Conservation (phyloP, 768 basidiomycete species). For the Piloderma croceum region DNA sequence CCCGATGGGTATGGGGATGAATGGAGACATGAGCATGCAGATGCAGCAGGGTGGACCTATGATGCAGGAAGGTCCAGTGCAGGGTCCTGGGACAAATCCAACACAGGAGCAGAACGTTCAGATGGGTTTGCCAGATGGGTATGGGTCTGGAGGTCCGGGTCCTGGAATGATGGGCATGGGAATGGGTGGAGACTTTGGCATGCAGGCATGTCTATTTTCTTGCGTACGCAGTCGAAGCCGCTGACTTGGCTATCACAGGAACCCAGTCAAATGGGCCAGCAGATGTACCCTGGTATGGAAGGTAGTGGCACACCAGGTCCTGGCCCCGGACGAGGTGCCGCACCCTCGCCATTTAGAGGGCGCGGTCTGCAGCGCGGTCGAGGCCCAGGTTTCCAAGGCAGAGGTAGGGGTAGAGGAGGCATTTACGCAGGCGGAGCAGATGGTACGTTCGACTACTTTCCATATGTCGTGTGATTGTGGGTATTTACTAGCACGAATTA, state of each 20-base stretch:
- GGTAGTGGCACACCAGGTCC: slow-evolving; percentile 44
- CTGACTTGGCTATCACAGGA: slow-evolving; percentile 37
- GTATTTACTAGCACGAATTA: background rate
- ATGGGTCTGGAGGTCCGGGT: slow-evolving; percentile 33
- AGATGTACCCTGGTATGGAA: slow-evolving; percentile 66
- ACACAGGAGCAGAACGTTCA: slow-evolving; percentile 35
- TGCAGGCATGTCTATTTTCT: slow-evolving; percentile 56
- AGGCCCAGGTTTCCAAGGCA: slow-evolving; percentile 34
- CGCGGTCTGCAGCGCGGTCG: slow-evolving; percentile 40
- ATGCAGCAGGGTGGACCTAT: slow-evolving; percentile 42
- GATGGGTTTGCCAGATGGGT: slow-evolving; percentile 38
- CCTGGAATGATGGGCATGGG: slow-evolving; percentile 67
- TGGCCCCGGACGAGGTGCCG: slow-evolving; percentile 30
- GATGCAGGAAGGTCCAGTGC: slow-evolving; percentile 47
- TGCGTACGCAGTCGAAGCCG: slow-evolving; percentile 20
- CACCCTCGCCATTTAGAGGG: slow-evolving; percentile 39
- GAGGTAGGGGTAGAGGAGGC: slow-evolving; percentile 34
- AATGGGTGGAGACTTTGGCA: slow-evolving; percentile 62
- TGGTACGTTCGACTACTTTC: slow-evolving; percentile 24
- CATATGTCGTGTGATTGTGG: slow-evolving; percentile 1
- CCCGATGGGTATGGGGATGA: slow-evolving; percentile 61
- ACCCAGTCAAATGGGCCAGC: slow-evolving; percentile 55
- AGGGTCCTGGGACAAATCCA: slow-evolving; percentile 29
- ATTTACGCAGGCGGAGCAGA: slow-evolving; percentile 34
- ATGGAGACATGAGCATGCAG: slow-evolving; percentile 59